Base-by-base conservation (phyloP, 140 eudicot species). In the Ambrosia hybrid region DNA sequence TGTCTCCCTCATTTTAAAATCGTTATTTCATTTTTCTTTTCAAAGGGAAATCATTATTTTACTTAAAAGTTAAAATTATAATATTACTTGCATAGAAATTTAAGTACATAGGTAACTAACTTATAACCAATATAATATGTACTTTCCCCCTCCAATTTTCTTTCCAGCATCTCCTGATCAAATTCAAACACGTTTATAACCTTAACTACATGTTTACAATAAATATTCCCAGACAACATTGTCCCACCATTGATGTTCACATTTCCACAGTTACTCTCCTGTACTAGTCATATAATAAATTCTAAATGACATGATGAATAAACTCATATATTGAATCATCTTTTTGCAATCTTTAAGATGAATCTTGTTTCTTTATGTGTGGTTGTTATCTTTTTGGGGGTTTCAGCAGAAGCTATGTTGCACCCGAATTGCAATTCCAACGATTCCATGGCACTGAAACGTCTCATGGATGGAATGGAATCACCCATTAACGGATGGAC, bases 371-470 rank as follows among this genome's bases (percentile, higher is more conserved):
- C 51, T 58, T 36, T 83, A 51, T 76, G 71, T 72, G 26, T 69
- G 0, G 43, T 71, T 49, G 43, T 70, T 43, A 6, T 75, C 33
- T 16, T 80, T 26, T 43, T 53, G 9, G 76, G 78, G 30, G 10
- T 53, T 26, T 75, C 83, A 34, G 75, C 66, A n/a, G 46, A 57
- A 65, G 86, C 83, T 48, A 72, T 65, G 67, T 57, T 76, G 4
- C 82, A 76, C 76, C 51, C 83, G 9, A 57, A 70, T 51, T 90
- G 96, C 79, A 77, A 73, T 77, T n/a, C 87, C 6, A 81, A 81
- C 65, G 95, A 90, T 77, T 78, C 81, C 6, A 72, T 70, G 26
- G 82, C 73, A 9, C 52, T 90, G 59, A 33, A 73, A 52, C 77
- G 37, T 72, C 83, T 87, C 68, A 63, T 72, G 78, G 57, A 45